A percentile compares a stretch with the other conserved stretches of the same genome.
These are phyloP conservation scores for Aspergillus latus DNA, from an alignment of 2,329 filamentous ascomycete genomes.

Conservation along the genomic window DNA sequence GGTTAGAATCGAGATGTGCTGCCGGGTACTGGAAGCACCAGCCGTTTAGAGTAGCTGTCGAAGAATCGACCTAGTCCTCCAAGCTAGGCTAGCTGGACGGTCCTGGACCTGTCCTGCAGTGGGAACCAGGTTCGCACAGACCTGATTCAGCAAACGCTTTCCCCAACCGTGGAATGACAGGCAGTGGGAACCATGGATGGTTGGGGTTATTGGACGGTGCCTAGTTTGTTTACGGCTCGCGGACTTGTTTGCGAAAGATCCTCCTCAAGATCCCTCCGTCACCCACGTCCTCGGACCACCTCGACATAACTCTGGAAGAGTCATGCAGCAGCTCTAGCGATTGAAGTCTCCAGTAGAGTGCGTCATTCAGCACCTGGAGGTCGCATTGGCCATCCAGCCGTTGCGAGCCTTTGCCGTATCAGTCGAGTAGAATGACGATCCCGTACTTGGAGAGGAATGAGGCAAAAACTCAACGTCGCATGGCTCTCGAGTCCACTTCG, in stretches of 20 bases:
- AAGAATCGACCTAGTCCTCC: background rate
- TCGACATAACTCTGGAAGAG: background rate
- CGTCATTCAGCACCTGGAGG: conserved; percentile 17
- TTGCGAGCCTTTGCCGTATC: background rate
- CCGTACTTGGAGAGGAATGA: conserved; percentile 11
- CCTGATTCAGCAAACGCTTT: conserved; percentile 19
- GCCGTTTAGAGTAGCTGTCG: conserved; percentile 1
- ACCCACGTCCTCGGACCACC: background rate
- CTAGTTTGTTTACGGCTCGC: conserved; percentile 4
- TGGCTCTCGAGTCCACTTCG: background rate
- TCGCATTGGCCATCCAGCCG: conserved; percentile 11
- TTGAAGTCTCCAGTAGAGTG: background rate
- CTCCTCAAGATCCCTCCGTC: background rate
- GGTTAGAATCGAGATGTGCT: conserved; percentile 3
- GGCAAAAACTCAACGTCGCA: conserved; percentile 1
- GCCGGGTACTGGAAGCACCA: background rate
- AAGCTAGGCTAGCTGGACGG: background rate
- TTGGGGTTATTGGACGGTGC: background rate
- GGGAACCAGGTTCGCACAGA: conserved; percentile 27
- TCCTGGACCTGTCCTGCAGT: conserved; percentile 18
- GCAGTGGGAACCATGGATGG: conserved; percentile 3
- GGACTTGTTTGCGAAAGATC: conserved; percentile 3
- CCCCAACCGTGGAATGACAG: conserved; percentile 17
- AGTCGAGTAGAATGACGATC: conserved; percentile 16
- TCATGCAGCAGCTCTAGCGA: conserved; percentile 1